Evolutionary conservation across 2,329 filamentous ascomycete genomes (phyloP), one percentile per base, ranked within the genome.

Genomic region (Fusarium citri): DNA sequence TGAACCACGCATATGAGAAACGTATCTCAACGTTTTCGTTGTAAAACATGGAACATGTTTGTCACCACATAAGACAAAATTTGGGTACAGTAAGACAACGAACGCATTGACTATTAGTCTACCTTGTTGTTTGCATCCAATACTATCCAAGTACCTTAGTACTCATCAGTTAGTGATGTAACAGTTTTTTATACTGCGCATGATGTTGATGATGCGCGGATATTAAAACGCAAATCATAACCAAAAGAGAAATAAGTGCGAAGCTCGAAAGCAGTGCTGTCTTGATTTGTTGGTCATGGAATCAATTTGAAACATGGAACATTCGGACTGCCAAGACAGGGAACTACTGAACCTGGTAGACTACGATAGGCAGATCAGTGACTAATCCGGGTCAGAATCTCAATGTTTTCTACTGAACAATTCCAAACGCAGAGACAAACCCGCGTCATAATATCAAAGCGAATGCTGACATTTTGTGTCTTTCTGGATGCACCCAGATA

Each of bases 241-340:
- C 23, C n/a, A 18, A 30, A 56, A 50, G 5, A 41, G 54, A 37
- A 59, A 51, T 34, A 20, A 15, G 34, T 55, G 45, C 53, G 22
- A 54, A 31, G 28, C 40, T 55, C 3, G 41, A 49, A 46, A 30
- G 20, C 26, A 50, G 31, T 30, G 16, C 25, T 26, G 41, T 23
- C 25, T 11, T 65, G 49, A 25, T 31, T 49, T 37, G 23, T 54
- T 55, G 58, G 59, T 67, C 63, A 57, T 64, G 46, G 20, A 20
- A 43, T 54, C 57, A 48, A 71, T 64, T 59, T 68, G 63, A 60
- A 71, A 71, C 67, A 59, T 68, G 50, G 63, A 64, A 68, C 55
- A 69, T 54, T 30, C 47, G 66, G 55, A 45, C 45, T 54, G 45
- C 59, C 50, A 43, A 37, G 60, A 37, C 45, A 62, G 34, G 55